These are phyloP conservation scores for Wickerhamomyces hampshirensis DNA, from an alignment of 805 yeast species.

Conservation along the genomic window DNA sequence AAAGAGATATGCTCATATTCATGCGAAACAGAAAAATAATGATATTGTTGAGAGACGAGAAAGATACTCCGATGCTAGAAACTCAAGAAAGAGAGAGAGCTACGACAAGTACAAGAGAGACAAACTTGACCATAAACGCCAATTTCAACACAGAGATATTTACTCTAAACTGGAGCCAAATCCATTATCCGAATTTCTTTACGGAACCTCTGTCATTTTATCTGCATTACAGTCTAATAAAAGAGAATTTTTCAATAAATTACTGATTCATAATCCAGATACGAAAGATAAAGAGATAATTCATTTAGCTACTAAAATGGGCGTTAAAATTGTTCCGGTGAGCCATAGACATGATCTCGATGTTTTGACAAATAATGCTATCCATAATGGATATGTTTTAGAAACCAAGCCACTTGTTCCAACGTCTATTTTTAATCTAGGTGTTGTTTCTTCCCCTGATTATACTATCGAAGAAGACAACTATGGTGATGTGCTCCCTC, in stretches of 20 bases:
- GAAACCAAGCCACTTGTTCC: slow-evolving; percentile 53
- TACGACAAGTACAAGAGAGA: slow-evolving; percentile 6
- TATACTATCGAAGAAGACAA: slow-evolving; percentile 22
- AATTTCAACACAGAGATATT: slow-evolving; percentile 16
- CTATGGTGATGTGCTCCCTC: slow-evolving; percentile 23
- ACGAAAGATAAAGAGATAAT: slow-evolving; percentile 38
- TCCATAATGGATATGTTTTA: slow-evolving; percentile 76
- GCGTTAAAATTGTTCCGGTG: slow-evolving; percentile 12
- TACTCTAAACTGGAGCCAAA: slow-evolving; percentile 27
- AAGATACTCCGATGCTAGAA: slow-evolving; percentile 18
- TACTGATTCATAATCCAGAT: slow-evolving; percentile 42
- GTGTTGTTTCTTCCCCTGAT: slow-evolving; percentile 12
- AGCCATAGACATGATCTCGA: slow-evolving; percentile 46
- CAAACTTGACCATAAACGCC: slow-evolving; percentile 14
- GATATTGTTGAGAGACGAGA: slow-evolving; percentile 14
- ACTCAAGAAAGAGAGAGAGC: slow-evolving; percentile 7
- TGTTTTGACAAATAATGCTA: slow-evolving; percentile 56
- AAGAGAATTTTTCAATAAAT: slow-evolving; percentile 46
- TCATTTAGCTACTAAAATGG: slow-evolving; percentile 37
- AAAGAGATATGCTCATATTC: slow-evolving; percentile 61
- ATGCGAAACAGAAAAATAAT: slow-evolving; percentile 36
- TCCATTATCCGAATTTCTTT: slow-evolving; percentile 62
- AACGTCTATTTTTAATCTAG: slow-evolving; percentile 26
- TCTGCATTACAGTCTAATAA: slow-evolving; percentile 60
- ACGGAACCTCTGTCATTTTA: slow-evolving; percentile 69